phyloP scores from a whole-genome alignment of 305 asterid species.

The Ruellia speciosa region DNA sequence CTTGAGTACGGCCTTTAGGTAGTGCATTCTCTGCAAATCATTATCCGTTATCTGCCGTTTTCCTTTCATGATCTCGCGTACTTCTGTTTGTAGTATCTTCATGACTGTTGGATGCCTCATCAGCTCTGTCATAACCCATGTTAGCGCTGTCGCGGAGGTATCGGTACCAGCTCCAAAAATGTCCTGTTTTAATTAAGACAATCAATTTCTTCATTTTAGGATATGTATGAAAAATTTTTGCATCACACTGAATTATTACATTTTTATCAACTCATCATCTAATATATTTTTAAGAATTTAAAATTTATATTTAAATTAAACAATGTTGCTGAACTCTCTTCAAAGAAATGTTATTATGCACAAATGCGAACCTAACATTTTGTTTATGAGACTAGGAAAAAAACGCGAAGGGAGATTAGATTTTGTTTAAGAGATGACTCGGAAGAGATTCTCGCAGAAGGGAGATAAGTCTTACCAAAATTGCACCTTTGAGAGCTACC shows the following conservation, averaged over 20 bases:
- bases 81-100: constrained; percentile 29
- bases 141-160: constrained; percentile 26
- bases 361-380: too few relatives aligned
- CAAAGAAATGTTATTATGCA: too few relatives aligned
- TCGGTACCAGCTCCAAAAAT: constrained; percentile 31
- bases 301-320: too few relatives aligned
- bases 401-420: too few relatives aligned
- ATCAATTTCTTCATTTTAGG: too few relatives aligned
- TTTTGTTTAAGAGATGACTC: too few relatives aligned
- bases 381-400: too few relatives aligned
- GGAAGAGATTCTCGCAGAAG: neutral
- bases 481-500: constrained; percentile 37
- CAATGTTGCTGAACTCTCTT: too few relatives aligned
- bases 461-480: constrained; percentile 29
- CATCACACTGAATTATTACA: too few relatives aligned
- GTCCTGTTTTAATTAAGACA: neutral
- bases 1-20: constrained; percentile 34
- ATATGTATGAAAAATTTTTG: too few relatives aligned
- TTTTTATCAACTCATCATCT: too few relatives aligned
- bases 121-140: constrained; percentile 42
- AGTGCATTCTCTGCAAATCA: constrained; percentile 33
- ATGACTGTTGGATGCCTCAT: constrained; percentile 26
- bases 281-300: too few relatives aligned
- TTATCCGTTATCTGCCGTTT: constrained; percentile 13
- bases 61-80: constrained; percentile 22